Conservation (phyloP, 2,329 filamentous ascomycete genomes). For the Thelonectria olida region DNA sequence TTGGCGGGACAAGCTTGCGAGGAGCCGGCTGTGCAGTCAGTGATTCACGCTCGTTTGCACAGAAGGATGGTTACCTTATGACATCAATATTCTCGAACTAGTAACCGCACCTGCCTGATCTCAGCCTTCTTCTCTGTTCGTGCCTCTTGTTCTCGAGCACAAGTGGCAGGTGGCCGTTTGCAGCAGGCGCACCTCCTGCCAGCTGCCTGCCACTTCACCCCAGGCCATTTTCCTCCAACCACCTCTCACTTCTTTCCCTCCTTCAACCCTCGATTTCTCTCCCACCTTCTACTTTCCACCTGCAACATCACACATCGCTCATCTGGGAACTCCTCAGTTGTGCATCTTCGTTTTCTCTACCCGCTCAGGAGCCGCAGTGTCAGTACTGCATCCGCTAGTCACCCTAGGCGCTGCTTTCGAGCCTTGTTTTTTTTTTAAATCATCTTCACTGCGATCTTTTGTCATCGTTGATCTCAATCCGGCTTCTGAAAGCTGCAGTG, state of each 20-base stretch:
- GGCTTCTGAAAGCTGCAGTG: no score
- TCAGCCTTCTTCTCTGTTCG: no score
- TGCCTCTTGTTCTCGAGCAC: no score
- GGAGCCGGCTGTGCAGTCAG: not conserved
- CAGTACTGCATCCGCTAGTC: not conserved
- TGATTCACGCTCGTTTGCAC: no score
- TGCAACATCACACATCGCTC: not conserved
- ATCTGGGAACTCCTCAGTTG: not conserved
- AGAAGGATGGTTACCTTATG: no score
- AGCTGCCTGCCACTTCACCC: not conserved
- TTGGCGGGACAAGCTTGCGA: no score
- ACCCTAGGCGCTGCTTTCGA: not conserved
- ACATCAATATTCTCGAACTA: no score
- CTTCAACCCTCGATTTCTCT: not conserved
- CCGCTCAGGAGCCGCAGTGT: not conserved
- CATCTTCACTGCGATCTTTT: not conserved
- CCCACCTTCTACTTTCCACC: not conserved
- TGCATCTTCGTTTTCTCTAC: not conserved
- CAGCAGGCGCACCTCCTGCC: not conserved
- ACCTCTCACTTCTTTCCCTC: not conserved
- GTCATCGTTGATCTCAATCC: not conserved
- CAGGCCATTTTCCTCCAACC: not conserved
- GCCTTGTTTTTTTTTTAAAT: not conserved
- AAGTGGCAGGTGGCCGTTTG: not conserved
- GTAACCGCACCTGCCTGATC: no score